Percentiles rank a stretch among this genome's conserved stretches.
phyloP scores from a whole-genome alignment of 73 alveolate species.

The Breviolum minutum region DNA sequence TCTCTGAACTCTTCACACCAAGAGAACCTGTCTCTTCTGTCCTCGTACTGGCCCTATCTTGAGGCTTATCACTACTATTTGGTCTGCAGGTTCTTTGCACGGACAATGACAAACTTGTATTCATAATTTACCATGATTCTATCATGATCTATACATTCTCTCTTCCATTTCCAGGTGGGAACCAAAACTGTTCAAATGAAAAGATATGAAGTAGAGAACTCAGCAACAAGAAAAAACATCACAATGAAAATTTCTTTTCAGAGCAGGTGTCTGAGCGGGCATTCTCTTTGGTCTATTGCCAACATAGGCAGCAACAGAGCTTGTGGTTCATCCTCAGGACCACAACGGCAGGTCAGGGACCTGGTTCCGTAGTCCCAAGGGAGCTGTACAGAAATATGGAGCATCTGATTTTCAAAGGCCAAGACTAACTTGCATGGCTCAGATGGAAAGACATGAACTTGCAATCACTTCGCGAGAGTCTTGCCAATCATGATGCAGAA shows the following conservation, averaged over 20 bases:
- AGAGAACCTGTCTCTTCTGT: too few relatives aligned
- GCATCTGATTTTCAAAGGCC: slow-evolving; percentile 29
- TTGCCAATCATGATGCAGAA: slow-evolving; percentile 55
- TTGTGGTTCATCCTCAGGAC: background rate
- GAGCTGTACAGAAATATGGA: background rate
- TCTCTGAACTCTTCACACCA: too few relatives aligned
- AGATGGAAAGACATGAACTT: background rate
- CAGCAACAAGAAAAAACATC: too few relatives aligned
- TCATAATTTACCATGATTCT: background rate
- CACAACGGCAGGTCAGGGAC: slow-evolving; percentile 30
- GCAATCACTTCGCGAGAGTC: slow-evolving; percentile 12
- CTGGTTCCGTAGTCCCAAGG: slow-evolving; percentile 27
- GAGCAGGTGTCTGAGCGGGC: background rate
- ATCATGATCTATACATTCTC: too few relatives aligned
- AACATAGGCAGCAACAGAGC: slow-evolving; percentile 29
- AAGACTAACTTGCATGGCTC: slow-evolving; percentile 9
- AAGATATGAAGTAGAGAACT: too few relatives aligned
- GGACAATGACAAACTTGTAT: background rate
- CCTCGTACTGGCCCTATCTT: too few relatives aligned
- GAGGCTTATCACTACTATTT: too few relatives aligned
- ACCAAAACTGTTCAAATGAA: too few relatives aligned
- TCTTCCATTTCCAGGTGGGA: too few relatives aligned
- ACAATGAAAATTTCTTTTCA: too few relatives aligned
- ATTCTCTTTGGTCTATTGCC: slow-evolving; percentile 2
- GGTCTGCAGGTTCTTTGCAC: background rate